phyloP scores from a whole-genome alignment of 148 eudicot genomes.

The Rhododendron griersonianum region DNA sequence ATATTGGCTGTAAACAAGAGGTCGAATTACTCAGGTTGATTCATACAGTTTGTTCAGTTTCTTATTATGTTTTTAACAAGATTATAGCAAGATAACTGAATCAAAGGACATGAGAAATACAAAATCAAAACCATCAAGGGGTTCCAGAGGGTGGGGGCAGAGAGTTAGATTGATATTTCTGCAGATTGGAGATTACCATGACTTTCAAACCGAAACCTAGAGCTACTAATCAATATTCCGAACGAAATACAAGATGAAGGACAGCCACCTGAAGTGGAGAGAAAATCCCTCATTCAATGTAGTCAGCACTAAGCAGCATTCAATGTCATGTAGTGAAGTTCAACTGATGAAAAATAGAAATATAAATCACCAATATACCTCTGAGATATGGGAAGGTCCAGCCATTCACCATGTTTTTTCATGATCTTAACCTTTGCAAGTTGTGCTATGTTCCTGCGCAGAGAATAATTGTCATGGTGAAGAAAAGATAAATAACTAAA shows the following conservation, averaged over 20 bases:
- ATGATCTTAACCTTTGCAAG: constrained; percentile 67
- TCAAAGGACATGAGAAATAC: background rate
- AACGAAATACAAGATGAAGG: background rate
- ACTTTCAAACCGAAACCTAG: background rate
- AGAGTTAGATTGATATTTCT: background rate
- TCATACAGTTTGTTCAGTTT: background rate
- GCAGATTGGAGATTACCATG: background rate
- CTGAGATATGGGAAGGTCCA: constrained; percentile 59
- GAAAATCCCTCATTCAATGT: background rate
- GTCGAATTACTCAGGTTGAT: background rate
- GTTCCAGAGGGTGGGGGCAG: background rate
- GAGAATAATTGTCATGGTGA: background rate
- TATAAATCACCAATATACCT: constrained; percentile 31
- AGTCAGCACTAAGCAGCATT: background rate
- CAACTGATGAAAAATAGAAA: background rate
- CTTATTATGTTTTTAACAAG: background rate
- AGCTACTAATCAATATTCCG: background rate
- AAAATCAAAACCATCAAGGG: background rate
- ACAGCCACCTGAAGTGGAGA: background rate
- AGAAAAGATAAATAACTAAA: background rate
- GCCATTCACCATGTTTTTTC: constrained; percentile 70
- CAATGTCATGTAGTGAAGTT: background rate
- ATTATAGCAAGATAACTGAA: background rate
- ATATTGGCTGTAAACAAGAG: background rate
- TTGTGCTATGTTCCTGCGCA: constrained; percentile 76